Evolutionary conservation across 148 eudicot genomes (phyloP).

Genomic region (Rheum nobile): DNA sequence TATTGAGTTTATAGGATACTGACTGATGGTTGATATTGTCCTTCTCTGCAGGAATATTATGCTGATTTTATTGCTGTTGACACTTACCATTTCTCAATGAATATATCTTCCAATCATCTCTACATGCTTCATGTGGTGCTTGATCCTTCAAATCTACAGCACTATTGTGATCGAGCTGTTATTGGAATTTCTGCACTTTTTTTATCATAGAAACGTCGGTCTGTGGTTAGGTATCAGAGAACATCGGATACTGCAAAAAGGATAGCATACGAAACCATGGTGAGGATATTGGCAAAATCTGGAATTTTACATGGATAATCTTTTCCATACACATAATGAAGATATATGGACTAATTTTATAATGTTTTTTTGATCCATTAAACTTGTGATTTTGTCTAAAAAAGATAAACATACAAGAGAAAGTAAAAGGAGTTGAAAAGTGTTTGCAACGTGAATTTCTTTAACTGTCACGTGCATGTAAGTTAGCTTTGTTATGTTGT

Average conservation of each 20-base stretch:
- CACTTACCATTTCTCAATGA: conserved; percentile 73
- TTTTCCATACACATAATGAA: no score
- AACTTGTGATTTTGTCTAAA: background rate
- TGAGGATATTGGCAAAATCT: conserved; percentile 27
- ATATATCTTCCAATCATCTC: conserved; percentile 60
- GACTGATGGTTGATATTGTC: conserved; percentile 2
- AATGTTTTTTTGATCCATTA: background rate
- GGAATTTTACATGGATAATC: background rate
- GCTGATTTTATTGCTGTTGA: conserved; percentile 90
- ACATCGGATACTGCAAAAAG: conserved; percentile 93
- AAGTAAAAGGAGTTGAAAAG: background rate
- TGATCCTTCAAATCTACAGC: conserved; percentile 66
- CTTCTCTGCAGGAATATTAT: conserved; percentile 65
- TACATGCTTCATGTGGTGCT: conserved; percentile 93
- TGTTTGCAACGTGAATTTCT: background rate
- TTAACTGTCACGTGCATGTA: background rate
- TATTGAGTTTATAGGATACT: background rate
- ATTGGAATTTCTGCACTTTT: conserved; percentile 88
- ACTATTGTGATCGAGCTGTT: conserved; percentile 73
- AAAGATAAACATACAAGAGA: background rate
- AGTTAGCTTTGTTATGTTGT: background rate
- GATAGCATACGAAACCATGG: conserved; percentile 74
- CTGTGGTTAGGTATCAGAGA: conserved; percentile 76
- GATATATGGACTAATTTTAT: no score
- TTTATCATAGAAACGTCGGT: conserved; percentile 77